Base-by-base conservation (phyloP, 345 rosid species). In the Eucalyptus camaldulensis region DNA sequence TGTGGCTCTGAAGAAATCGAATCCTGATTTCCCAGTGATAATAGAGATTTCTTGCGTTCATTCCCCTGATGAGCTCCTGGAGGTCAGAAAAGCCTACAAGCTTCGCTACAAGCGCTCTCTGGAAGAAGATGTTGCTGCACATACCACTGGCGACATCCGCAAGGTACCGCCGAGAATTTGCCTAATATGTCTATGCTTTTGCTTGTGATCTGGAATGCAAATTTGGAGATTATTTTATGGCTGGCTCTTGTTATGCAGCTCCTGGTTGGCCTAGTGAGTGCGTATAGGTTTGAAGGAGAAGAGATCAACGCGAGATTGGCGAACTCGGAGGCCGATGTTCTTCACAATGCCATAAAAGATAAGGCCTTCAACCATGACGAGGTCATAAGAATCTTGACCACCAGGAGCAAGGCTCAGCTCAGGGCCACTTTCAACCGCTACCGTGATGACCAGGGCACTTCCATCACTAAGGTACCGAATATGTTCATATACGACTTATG, bases 111-210 rank as follows among this genome's bases (percentile, higher is more conserved):
- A 93, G 94, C 94, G 31, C 65, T 95, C 98, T 76, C 40, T 96
- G 90, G 98, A 96, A 86, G 98, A 96, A 92, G 97, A 94, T 81
- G 94, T 95, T 16, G 96, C 96, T 10, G 93, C 95, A 25, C 95
- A 92, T 83, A 95, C 95, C 90, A 49, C 90, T 4, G 96, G 96
- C 4, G 96, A 96, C 62, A 40, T 91, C 60, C 94, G 95, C 87
- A 94, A 93, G 96, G 97, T 88, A n/a, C 76, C 21, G 8, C 76
- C 10, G 5, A 65, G 10, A 65, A 65, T 29, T 65, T 65, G 33
- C 21, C 27, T 72, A 19, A 72, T 37, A 76, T 76, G 13, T 76
- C 83, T 76, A 76, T 10, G 83, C 45, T 76, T 76, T 37, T 21
- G 83, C 43, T 51, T 45, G 27, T 72, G 31, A 87, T 44, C 54